phyloP scores from a whole-genome alignment of 2,329 filamentous ascomycete species.

The Clarireedia sp. region DNA sequence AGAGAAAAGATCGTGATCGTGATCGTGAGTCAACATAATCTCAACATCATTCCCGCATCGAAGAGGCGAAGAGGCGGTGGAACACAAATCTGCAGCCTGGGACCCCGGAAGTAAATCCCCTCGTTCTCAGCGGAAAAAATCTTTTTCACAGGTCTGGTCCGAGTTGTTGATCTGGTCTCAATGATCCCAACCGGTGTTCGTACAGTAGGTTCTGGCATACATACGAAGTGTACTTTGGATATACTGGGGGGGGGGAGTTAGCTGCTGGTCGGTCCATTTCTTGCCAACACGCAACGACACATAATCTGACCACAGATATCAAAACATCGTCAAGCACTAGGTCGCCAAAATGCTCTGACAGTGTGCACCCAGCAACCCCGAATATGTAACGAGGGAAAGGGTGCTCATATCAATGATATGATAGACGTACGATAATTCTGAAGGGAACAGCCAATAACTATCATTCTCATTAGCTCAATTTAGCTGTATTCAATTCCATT shows the following conservation, averaged over 20 bases:
- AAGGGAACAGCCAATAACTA: neutral
- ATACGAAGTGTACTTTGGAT: neutral
- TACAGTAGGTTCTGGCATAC: neutral
- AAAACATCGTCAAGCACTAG: neutral
- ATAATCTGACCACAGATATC: slow-evolving; percentile 3
- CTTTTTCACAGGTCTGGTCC: neutral
- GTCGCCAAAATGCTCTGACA: neutral
- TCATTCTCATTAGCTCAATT: neutral
- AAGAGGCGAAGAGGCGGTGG: slow-evolving; percentile 2
- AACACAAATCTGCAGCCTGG: slow-evolving; percentile 8
- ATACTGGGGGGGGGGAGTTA: neutral
- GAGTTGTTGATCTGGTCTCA: neutral
- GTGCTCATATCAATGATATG: neutral
- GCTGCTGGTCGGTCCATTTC: neutral
- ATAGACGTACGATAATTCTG: no score
- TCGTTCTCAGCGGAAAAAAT: neutral
- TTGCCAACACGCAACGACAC: neutral
- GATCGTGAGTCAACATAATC: neutral
- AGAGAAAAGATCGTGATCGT: neutral
- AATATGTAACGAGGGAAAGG: neutral
- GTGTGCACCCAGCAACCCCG: neutral
- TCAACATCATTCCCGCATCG: neutral
- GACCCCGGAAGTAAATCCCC: slow-evolving; percentile 3
- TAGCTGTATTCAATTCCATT: neutral
- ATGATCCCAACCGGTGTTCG: neutral